Conservation (phyloP, 2,329 filamentous ascomycete species). For the Aureobasidium mangrovei region DNA sequence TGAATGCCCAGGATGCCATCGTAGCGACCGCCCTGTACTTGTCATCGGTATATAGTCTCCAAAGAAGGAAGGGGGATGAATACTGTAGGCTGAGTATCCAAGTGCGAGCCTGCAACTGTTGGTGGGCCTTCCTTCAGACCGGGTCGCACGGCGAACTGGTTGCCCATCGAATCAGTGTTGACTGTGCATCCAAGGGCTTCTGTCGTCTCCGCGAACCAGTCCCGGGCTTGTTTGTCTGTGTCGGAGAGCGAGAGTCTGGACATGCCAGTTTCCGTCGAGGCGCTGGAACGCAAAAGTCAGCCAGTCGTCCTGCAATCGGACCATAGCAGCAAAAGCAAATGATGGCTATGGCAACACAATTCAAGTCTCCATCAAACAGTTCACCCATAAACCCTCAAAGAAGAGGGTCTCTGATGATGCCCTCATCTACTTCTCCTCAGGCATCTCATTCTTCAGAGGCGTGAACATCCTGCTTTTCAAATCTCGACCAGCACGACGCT, state of each 20-base stretch:
- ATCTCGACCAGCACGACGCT: no score
- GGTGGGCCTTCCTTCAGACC: conserved; percentile 52
- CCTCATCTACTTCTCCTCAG: no score
- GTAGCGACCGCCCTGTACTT: conserved; percentile 51
- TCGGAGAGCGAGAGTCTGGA: conserved; percentile 62
- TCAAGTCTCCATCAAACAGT: conserved; percentile 18
- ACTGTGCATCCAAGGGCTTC: conserved; percentile 56
- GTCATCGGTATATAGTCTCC: background rate
- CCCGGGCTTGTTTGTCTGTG: conserved; percentile 59
- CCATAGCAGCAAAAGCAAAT: conserved; percentile 4
- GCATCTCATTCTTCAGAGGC: no score
- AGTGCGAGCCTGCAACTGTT: conserved; percentile 62
- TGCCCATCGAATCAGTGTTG: conserved; percentile 67
- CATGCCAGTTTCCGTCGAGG: conserved; percentile 64
- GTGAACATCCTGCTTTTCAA: no score
- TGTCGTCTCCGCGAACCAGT: conserved; percentile 64
- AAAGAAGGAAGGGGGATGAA: conserved; percentile 24
- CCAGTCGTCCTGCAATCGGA: background rate
- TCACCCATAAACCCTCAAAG: background rate
- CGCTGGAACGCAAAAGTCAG: conserved; percentile 26
- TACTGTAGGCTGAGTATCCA: conserved; percentile 46
- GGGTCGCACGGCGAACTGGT: conserved; percentile 65
- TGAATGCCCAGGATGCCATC: conserved; percentile 70
- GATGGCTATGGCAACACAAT: conserved; percentile 16
- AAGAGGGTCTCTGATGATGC: no score